phyloP scores from a whole-genome alignment of 1,284 basidiomycete genomes.

The Crucibulum parvulum region DNA sequence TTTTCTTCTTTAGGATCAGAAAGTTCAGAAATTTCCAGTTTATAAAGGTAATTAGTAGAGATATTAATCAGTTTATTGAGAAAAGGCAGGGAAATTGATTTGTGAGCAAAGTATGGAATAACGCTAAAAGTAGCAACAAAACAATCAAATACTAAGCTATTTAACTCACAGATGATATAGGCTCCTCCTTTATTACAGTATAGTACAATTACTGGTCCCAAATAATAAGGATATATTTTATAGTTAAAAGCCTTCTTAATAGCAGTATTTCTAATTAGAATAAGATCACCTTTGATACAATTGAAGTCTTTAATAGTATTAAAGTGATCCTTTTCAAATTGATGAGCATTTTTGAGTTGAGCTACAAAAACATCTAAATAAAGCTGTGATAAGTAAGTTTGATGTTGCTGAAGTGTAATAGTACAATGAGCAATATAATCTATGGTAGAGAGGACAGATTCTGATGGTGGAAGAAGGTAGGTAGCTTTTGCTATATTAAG shows the following conservation, averaged over 20 bases:
- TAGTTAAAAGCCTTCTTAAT: constrained; percentile 37
- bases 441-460: constrained; percentile 13
- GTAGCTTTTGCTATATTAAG: constrained; percentile 45
- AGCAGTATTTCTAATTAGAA: constrained; percentile 40
- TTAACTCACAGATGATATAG: constrained; percentile 38
- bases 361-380: constrained; percentile 21
- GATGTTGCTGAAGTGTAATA: constrained; percentile 28
- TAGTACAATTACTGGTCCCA: constrained; percentile 42
- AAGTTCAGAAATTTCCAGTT: no score
- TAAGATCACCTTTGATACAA: constrained; percentile 39
- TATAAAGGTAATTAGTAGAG: no score
- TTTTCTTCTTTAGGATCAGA: no score
- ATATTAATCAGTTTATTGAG: no score
- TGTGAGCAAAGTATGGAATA: no score
- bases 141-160: no score
- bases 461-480: constrained; percentile 24
- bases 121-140: no score
- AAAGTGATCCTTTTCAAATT: constrained; percentile 26
- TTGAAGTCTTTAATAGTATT: constrained; percentile 32
- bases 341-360: constrained; percentile 17
- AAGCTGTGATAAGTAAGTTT: constrained; percentile 11
- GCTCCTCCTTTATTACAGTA: constrained; percentile 31
- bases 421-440: constrained; percentile 31
- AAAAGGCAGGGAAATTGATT: no score
- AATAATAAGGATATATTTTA: constrained; percentile 36